Evolutionary conservation across 2,329 filamentous ascomycete species (phyloP).

Genomic region (Blumeriella jaapii): DNA sequence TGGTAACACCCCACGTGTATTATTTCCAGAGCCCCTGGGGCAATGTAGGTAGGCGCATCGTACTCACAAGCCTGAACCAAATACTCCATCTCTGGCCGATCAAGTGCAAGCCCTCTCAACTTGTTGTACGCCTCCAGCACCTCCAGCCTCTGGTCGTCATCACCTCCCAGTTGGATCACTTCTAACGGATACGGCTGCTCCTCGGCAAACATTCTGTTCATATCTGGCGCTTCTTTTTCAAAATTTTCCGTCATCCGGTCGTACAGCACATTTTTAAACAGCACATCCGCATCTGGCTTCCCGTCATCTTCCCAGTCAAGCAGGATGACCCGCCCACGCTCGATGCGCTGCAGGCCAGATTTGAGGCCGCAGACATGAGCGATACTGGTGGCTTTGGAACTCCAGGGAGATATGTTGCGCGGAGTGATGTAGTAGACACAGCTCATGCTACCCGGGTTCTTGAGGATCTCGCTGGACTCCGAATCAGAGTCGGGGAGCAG

Average conservation of each 20-base stretch:
- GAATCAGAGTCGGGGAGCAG: conserved; percentile 17
- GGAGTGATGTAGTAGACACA: conserved; percentile 55
- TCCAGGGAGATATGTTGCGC: conserved; percentile 90
- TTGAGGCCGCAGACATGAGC: conserved; percentile 81
- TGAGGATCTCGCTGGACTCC: conserved; percentile 8
- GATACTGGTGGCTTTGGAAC: conserved; percentile 89
- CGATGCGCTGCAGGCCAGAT: conserved; percentile 61
- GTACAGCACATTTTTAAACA: conserved; percentile 61
- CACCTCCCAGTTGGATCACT: conserved; percentile 62
- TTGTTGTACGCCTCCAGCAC: conserved; percentile 76
- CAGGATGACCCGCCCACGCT: conserved; percentile 72
- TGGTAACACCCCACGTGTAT: too few relatives aligned
- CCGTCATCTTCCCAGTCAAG: conserved; percentile 46
- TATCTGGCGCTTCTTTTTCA: conserved; percentile 51
- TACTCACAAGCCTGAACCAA: conserved; percentile 63
- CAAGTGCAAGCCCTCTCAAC: conserved; percentile 72
- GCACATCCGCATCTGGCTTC: conserved; percentile 32
- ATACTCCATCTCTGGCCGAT: conserved; percentile 84
- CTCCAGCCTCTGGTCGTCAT: conserved; percentile 52
- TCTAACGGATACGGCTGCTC: conserved; percentile 49
- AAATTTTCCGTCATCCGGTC: conserved; percentile 95
- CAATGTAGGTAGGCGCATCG: too few relatives aligned
- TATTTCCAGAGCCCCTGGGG: too few relatives aligned
- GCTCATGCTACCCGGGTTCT: conserved; percentile 7
- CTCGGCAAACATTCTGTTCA: conserved; percentile 70